These are phyloP conservation scores for Strigomonas culicis DNA, from an alignment of 208 protist genomes.

Conservation along the genomic window DNA sequence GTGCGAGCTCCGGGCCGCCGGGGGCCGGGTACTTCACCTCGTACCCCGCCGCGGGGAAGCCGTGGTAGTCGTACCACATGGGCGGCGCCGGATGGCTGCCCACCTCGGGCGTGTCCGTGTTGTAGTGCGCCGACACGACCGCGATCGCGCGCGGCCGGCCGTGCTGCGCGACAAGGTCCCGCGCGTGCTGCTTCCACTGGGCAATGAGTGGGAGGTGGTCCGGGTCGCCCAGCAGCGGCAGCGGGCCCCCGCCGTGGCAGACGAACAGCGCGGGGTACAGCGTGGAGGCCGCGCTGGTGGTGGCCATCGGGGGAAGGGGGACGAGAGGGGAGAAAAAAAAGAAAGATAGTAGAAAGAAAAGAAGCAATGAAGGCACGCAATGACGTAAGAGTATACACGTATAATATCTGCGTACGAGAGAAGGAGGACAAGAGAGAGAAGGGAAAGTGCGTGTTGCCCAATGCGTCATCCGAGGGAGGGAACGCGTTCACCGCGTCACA, in stretches of 20 bases:
- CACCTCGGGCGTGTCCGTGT: slow-evolving; percentile 35
- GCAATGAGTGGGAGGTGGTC: slow-evolving; percentile 26
- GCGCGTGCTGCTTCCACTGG: slow-evolving; percentile 33
- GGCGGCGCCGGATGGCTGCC: slow-evolving; percentile 22
- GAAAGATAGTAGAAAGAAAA: background rate
- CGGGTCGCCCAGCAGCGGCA: slow-evolving; percentile 53
- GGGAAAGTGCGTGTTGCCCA: no score
- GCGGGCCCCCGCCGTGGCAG: slow-evolving; percentile 64
- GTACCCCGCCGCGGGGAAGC: slow-evolving; percentile 81
- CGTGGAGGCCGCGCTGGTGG: slow-evolving; percentile 1
- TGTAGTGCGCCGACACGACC: slow-evolving; percentile 86
- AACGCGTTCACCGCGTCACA: no score
- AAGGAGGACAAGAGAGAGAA: slow-evolving; percentile 10
- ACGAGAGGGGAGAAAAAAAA: background rate
- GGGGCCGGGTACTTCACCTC: slow-evolving; percentile 62
- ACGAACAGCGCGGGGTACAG: slow-evolving; percentile 65
- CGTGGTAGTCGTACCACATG: slow-evolving; percentile 89
- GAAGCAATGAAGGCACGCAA: background rate
- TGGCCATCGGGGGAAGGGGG: background rate
- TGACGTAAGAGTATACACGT: background rate
- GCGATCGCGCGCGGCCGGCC: slow-evolving; percentile 59
- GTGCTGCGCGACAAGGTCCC: slow-evolving; percentile 29
- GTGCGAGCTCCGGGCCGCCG: slow-evolving; percentile 30
- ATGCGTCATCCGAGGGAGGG: no score
- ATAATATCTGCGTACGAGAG: background rate